Evolutionary conservation across 495 filamentous ascomycete genomes (phyloP), one percentile per base, ranked within the genome.

Genomic region (Trypethelium eluteriae): DNA sequence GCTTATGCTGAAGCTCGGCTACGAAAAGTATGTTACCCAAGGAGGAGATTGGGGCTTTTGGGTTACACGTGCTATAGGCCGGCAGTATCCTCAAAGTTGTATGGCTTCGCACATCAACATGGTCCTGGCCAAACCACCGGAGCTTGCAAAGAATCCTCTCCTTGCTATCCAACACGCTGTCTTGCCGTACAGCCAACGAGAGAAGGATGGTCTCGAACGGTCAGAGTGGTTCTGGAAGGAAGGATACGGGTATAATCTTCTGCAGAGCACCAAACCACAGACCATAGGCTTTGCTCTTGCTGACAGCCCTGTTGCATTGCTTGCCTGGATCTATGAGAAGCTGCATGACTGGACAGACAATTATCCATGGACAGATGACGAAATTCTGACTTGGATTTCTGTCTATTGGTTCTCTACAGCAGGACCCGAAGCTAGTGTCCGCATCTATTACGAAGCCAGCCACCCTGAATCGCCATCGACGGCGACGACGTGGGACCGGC

Each of bases 291-390:
- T 81, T 64, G 79, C 76, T 0, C 74, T 84, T 0, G 75, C 79
- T 1, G 81, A 84, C 68, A 81, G 78, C 66, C 83, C 83, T 0
- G 75, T 83, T 2, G 82, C 74, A 10, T 69, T 85, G 16, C 73
- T 84, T 2, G 77, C 81, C 3, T 86, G 83, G 83, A 81, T 85
- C 18, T 82, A 81, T 66, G 82, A 84, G 59, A 83, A 84, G 64
- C 72, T 85, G 50, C 77, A 82, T 64, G 70, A 71, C 62, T 83
- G 81, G 80, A 77, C 81, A 0, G 82, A 84, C 57, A 66, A 49
- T 32, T 84, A 83, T 66, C 67, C 76, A 0, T 86, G 82, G 82
- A 82, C 80, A 0, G 80, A 82, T 47, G 81, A 84, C 38, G 82
- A 83, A 71, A 78, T 85, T 32, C 65, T 84, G 47, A 83, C 81